A percentile compares a stretch with the other conserved stretches of the same genome.
Conservation (phyloP, 768 basidiomycete species). For the Termitomyces sp. region DNA sequence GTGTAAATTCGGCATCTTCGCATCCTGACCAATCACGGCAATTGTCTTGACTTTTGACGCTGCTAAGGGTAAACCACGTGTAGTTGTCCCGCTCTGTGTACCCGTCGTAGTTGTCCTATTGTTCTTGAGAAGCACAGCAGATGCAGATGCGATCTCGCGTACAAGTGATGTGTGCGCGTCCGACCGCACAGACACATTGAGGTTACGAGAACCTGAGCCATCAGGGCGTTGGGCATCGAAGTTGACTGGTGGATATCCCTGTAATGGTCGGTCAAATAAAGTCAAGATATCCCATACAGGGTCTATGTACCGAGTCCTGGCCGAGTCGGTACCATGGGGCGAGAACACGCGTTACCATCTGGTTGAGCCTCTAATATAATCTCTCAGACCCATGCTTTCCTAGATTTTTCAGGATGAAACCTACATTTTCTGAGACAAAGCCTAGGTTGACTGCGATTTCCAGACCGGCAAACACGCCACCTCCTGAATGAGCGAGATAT, state of each 20-base stretch:
- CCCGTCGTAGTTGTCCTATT: conserved; percentile 35
- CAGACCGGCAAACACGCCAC: conserved; percentile 32
- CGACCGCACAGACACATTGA: conserved; percentile 40
- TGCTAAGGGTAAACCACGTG: conserved; percentile 41
- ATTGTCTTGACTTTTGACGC: conserved; percentile 49
- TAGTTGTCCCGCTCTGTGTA: conserved; percentile 28
- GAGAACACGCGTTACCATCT: conserved; percentile 46
- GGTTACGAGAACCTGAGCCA: conserved; percentile 42
- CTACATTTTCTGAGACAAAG: conserved; percentile 27
- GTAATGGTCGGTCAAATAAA: neutral
- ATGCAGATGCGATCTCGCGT: conserved; percentile 61
- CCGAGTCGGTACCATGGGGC: conserved; percentile 45
- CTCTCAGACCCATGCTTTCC: neutral
- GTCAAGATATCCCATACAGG: neutral
- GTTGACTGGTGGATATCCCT: conserved; percentile 45
- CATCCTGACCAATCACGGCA: conserved; percentile 61
- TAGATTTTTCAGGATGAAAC: neutral
- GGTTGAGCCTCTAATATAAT: conserved; percentile 32
- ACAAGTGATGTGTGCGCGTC: conserved; percentile 47
- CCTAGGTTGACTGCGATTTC: conserved; percentile 34
- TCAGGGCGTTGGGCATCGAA: conserved; percentile 46
- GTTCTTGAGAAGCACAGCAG: conserved; percentile 71
- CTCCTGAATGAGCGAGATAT: conserved; percentile 24
- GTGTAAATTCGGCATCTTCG: conserved; percentile 43
- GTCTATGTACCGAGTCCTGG: conserved; percentile 37